These are phyloP conservation scores for Tetracladium marchalianum DNA, from an alignment of 495 filamentous ascomycete species.

Conservation along the genomic window DNA sequence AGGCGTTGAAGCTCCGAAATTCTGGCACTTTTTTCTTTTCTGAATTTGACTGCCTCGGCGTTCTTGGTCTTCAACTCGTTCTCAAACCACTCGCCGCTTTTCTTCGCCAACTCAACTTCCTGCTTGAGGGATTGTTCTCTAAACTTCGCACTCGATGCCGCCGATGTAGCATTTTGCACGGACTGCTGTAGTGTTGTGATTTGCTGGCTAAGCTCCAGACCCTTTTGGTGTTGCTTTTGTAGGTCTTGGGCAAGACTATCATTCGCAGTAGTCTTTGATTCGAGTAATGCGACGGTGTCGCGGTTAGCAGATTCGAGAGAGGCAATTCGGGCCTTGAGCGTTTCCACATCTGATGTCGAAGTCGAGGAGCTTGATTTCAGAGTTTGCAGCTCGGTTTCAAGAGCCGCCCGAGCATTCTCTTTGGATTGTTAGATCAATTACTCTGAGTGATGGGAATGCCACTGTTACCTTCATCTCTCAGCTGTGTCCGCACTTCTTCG, in stretches of 20 bases:
- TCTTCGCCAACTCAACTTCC: constrained; percentile 75
- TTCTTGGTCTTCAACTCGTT: constrained; percentile 81
- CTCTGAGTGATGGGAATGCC: background rate
- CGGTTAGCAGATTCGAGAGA: constrained; percentile 86
- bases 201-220: constrained; percentile 69
- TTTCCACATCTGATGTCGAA: constrained; percentile 66
- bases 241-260: constrained; percentile 80
- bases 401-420: constrained; percentile 53
- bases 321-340: constrained; percentile 66
- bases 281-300: constrained; percentile 76
- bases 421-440: constrained; percentile 12
- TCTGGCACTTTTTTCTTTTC: constrained; percentile 86
- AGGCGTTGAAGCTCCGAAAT: constrained; percentile 80
- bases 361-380: constrained; percentile 67
- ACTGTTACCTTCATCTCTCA: constrained; percentile 65
- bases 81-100: constrained; percentile 87
- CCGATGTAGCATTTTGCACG: constrained; percentile 68
- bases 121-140: constrained; percentile 81
- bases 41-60: constrained; percentile 75
- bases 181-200: constrained; percentile 70
- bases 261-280: constrained; percentile 80
- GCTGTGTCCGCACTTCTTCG: constrained; percentile 64
- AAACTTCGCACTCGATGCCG: constrained; percentile 68
- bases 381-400: constrained; percentile 74
- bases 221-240: constrained; percentile 77